Conservation (phyloP, 306 rosid genomes). For the Vigna reflexopilosa region DNA sequence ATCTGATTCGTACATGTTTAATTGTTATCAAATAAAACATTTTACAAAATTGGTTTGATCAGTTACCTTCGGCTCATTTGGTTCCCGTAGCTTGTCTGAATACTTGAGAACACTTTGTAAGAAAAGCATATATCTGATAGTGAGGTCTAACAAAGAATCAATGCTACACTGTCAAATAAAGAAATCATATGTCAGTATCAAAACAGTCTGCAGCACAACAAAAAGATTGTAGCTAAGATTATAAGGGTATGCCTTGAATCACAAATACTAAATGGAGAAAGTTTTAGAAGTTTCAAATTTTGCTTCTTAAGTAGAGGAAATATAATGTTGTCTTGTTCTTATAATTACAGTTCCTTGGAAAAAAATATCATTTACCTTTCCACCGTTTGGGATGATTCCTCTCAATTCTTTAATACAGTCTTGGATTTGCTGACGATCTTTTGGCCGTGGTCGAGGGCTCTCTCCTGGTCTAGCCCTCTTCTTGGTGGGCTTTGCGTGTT, state of each 20-base stretch:
- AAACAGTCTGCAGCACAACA: constrained; percentile 2
- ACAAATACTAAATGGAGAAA: neutral
- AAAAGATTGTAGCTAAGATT: neutral
- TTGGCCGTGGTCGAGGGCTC: constrained; percentile 84
- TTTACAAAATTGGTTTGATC: constrained; percentile 26
- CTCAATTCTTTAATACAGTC: constrained; percentile 87
- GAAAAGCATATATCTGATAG: constrained; percentile 88
- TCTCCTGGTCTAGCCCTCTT: constrained; percentile 85
- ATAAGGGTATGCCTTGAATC: constrained; percentile 17
- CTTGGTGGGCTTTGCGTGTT: constrained; percentile 54
- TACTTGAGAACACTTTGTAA: constrained; percentile 66
- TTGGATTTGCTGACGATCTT: constrained; percentile 98
- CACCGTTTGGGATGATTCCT: constrained; percentile 80
- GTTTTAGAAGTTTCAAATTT: neutral
- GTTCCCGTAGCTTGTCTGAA: constrained; percentile 72
- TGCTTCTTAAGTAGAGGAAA: constrained; percentile 2
- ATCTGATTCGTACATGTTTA: constrained; percentile 21
- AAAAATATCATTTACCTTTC: constrained; percentile 63
- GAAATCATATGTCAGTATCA: constrained; percentile 33
- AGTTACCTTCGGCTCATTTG: constrained; percentile 71
- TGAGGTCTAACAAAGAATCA: constrained; percentile 80
- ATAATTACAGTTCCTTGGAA: neutral
- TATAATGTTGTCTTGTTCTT: neutral
- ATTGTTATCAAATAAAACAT: neutral
- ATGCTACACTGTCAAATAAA: constrained; percentile 89